These are phyloP conservation scores for Theobroma cacao DNA, from an alignment of 345 rosid species.

Conservation along the genomic window DNA sequence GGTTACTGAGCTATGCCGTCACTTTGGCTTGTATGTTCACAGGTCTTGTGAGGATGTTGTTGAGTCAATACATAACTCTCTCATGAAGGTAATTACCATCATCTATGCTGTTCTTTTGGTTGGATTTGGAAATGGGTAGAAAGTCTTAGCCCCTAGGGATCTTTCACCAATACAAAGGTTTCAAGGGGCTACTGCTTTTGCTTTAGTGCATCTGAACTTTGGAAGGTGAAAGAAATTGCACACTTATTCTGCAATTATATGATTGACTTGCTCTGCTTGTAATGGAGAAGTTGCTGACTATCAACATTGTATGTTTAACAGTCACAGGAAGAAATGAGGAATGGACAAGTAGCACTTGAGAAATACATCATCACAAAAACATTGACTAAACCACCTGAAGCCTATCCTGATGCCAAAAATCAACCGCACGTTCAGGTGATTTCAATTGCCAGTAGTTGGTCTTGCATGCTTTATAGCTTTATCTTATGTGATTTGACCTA, in stretches of 20 bases:
- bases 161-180: neutral
- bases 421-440: slow-evolving; percentile 97
- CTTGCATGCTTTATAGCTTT: slow-evolving; percentile 1
- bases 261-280: neutral
- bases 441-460: slow-evolving; percentile 4
- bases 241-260: neutral
- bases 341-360: slow-evolving; percentile 85
- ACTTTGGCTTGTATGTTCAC: slow-evolving; percentile 24
- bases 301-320: slow-evolving; percentile 38
- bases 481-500: neutral
- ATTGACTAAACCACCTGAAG: slow-evolving; percentile 91
- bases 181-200: neutral
- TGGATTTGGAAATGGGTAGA: neutral
- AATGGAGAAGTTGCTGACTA: slow-evolving; percentile 12
- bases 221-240: neutral
- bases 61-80: slow-evolving; percentile 80
- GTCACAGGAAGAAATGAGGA: slow-evolving; percentile 91
- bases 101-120: slow-evolving; percentile 5
- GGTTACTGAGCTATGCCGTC: slow-evolving; percentile 8
- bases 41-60: slow-evolving; percentile 96
- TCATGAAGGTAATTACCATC: slow-evolving; percentile 58
- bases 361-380: slow-evolving; percentile 93
- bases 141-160: neutral
- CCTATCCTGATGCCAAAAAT: slow-evolving; percentile 92
- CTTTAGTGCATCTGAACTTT: neutral